Conservation (phyloP, 169 alveolate genomes). For the Babesia gibsoni region DNA sequence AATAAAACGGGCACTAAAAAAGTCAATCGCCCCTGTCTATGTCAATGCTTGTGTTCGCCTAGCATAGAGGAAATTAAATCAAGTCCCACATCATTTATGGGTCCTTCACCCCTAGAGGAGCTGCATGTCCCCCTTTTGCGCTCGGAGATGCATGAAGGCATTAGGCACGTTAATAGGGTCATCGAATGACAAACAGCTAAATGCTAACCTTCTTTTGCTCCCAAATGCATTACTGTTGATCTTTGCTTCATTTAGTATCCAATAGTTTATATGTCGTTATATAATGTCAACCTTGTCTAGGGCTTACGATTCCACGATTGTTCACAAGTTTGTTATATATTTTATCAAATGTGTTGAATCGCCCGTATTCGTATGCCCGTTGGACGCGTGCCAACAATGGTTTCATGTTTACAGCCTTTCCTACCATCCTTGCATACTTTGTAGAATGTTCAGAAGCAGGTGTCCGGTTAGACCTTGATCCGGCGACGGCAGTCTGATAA, state of each 20-base stretch:
- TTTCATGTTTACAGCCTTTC: conserved; percentile 74
- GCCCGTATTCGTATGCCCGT: conserved; percentile 81
- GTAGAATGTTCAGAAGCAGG: conserved; percentile 70
- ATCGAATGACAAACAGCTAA: not conserved
- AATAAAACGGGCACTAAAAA: not conserved
- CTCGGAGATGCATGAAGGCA: not conserved
- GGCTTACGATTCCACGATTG: conserved; percentile 41
- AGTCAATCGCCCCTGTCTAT: conserved; percentile 32
- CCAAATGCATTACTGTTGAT: too few species aligned
- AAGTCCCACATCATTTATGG: not conserved
- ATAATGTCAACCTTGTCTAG: conserved; percentile 34
- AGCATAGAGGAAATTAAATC: not conserved
- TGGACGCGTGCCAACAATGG: conserved; percentile 76
- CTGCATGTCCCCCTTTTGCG: conserved; percentile 6
- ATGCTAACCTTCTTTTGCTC: too few species aligned
- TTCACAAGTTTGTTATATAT: conserved; percentile 46
- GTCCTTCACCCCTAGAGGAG: conserved; percentile 9
- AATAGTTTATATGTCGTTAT: too few species aligned
- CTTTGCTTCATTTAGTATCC: too few species aligned
- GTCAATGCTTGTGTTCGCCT: conserved; percentile 26
- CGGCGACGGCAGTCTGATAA: conserved; percentile 56
- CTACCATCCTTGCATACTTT: conserved; percentile 72
- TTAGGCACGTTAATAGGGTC: not conserved
- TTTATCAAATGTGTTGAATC: conserved; percentile 66
- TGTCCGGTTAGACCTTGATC: conserved; percentile 41